These are phyloP conservation scores for Parathielavia hyrcaniae DNA, from an alignment of 495 filamentous ascomycete species.

Conservation along the genomic window DNA sequence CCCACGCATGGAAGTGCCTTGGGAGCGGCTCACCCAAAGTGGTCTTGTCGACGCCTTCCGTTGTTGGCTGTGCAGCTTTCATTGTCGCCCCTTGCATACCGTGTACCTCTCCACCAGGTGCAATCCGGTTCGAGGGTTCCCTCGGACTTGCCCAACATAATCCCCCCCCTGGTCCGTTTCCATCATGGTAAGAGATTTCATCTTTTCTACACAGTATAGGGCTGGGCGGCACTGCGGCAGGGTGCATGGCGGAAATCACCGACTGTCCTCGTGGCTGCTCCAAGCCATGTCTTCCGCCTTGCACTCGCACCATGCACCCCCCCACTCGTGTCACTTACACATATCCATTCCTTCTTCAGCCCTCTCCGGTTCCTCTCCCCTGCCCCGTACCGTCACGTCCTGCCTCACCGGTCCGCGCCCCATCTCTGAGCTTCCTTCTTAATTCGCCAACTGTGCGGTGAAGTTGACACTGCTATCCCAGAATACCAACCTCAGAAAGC, in stretches of 20 bases:
- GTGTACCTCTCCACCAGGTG: slow-evolving; percentile 23
- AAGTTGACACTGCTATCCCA: slow-evolving; percentile 44
- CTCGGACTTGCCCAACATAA: slow-evolving; percentile 36
- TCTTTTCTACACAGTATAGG: slow-evolving; percentile 19
- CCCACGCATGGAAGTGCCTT: slow-evolving; percentile 19
- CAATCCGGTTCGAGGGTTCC: slow-evolving; percentile 26
- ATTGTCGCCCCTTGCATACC: slow-evolving; percentile 24
- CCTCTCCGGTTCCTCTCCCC: slow-evolving; percentile 22
- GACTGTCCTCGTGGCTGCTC: slow-evolving; percentile 20
- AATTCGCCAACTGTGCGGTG: slow-evolving; percentile 33
- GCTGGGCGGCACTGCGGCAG: slow-evolving; percentile 30
- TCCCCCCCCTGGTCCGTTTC: slow-evolving; percentile 13
- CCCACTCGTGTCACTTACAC: slow-evolving; percentile 24
- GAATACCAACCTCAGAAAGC: slow-evolving; percentile 46
- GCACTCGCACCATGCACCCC: slow-evolving; percentile 16
- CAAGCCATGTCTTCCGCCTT: slow-evolving; percentile 14
- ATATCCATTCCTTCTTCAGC: slow-evolving; percentile 32
- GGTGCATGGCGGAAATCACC: slow-evolving; percentile 32
- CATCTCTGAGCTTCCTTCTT: slow-evolving; percentile 19
- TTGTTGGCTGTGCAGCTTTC: slow-evolving; percentile 19
- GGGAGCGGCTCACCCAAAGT: slow-evolving; percentile 17
- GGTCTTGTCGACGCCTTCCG: slow-evolving; percentile 12
- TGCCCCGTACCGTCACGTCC: slow-evolving; percentile 15
- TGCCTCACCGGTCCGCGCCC: slow-evolving; percentile 31
- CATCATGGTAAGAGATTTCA: slow-evolving; percentile 42